Evolutionary conservation across 73 alveolate species (phyloP).

Genomic region (Tetrahymena malaccensis): DNA sequence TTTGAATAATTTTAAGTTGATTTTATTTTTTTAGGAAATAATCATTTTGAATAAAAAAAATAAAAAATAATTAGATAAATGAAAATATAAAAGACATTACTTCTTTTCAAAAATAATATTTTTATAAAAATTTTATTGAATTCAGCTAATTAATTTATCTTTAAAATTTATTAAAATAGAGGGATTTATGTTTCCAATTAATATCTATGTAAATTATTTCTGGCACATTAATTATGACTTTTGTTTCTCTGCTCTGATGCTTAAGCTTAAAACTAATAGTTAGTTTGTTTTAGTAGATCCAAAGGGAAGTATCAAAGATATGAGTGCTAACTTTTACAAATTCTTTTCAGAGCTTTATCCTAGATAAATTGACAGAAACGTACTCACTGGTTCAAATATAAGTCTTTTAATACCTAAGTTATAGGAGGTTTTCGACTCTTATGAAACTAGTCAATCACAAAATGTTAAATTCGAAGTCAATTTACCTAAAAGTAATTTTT

Average conservation of each 20-base stretch:
- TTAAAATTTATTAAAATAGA: background rate
- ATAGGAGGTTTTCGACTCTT: background rate
- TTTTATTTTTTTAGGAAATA: no score
- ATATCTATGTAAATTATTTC: background rate
- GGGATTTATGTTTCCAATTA: background rate
- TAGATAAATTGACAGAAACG: background rate
- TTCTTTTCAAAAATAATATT: no score
- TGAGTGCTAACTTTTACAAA: background rate
- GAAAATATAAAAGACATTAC: background rate
- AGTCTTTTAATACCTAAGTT: background rate
- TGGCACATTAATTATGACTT: background rate
- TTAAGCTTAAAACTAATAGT: background rate
- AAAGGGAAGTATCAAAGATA: background rate
- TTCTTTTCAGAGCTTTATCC: background rate
- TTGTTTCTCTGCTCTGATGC: background rate
- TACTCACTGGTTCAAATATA: background rate
- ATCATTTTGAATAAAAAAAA: no score
- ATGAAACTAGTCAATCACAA: background rate
- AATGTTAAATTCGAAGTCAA: background rate
- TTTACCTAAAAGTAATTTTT: background rate
- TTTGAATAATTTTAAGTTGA: no score
- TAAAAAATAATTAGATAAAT: no score
- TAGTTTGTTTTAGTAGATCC: background rate
- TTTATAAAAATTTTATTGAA: no score
- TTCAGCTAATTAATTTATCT: no score